Percentiles rank a stretch among this genome's conserved stretches.
Evolutionary conservation across 2,329 filamentous ascomycete genomes (phyloP).

Genomic region (Fusarium incarnatum): DNA sequence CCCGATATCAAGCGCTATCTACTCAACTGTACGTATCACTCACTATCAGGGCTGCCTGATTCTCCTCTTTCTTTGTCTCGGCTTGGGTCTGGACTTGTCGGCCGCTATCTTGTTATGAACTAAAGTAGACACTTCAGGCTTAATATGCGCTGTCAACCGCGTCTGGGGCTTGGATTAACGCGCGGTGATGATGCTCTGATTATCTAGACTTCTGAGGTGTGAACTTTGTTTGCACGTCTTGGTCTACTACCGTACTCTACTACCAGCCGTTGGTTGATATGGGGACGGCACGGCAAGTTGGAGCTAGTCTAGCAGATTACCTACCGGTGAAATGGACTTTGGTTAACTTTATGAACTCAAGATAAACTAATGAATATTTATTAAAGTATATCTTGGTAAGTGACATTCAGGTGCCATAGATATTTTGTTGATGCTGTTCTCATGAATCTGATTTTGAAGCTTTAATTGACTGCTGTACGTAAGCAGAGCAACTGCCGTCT

Average conservation of each 20-base stretch:
- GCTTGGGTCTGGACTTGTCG: not conserved
- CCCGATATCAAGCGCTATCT: not conserved
- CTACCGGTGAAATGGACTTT: not conserved
- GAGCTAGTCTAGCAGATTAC: not conserved
- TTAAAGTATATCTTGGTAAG: too few species aligned
- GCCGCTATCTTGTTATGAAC: constrained; percentile 4
- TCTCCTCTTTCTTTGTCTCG: not conserved
- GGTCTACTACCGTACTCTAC: not conserved
- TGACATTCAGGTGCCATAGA: too few species aligned
- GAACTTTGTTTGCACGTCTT: constrained; percentile 31
- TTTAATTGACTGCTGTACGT: constrained; percentile 20
- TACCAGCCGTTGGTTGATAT: not conserved
- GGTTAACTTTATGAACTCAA: not conserved
- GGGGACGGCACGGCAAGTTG: not conserved
- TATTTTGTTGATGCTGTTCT: not conserved
- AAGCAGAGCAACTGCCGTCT: constrained; percentile 29
- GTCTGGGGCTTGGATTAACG: constrained; percentile 2
- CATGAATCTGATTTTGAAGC: not conserved
- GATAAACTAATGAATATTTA: not conserved
- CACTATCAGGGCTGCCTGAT: not conserved
- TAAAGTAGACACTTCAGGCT: not conserved
- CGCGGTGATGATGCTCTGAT: not conserved
- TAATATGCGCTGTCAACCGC: not conserved
- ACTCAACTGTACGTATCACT: not conserved
- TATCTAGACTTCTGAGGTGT: constrained; percentile 36